These are phyloP conservation scores for Boletus vinaceobasis DNA, from an alignment of 768 basidiomycete genomes.

Conservation along the genomic window DNA sequence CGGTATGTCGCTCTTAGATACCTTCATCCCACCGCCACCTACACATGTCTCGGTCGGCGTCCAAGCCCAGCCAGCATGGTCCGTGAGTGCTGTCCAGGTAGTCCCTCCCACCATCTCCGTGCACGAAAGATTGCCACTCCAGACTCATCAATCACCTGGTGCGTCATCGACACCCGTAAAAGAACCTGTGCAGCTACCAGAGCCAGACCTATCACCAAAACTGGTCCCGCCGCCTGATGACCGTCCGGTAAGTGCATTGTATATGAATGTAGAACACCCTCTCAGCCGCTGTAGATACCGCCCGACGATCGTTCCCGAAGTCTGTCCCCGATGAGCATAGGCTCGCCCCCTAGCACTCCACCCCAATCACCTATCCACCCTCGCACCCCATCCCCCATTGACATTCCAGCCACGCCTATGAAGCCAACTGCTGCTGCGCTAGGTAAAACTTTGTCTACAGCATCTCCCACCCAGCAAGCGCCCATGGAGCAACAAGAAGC, in stretches of 20 bases:
- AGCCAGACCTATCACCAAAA: conserved; percentile 10
- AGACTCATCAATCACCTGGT: conserved; percentile 1
- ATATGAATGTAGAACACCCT: neutral
- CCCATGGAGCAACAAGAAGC: conserved; percentile 14
- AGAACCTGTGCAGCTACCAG: conserved; percentile 1
- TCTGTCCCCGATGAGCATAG: conserved; percentile 62
- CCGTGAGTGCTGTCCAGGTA: conserved; percentile 40
- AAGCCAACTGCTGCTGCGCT: conserved; percentile 1
- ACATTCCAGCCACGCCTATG: conserved; percentile 2
- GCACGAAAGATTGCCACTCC: conserved; percentile 6
- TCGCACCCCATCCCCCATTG: conserved; percentile 1
- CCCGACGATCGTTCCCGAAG: conserved; percentile 39
- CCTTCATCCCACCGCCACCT: conserved; percentile 17
- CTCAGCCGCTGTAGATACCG: conserved; percentile 33
- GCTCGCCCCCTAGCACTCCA: conserved; percentile 43
- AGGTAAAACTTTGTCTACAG: conserved; percentile 10
- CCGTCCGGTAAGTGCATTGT: conserved; percentile 19
- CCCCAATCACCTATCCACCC: conserved; percentile 20
- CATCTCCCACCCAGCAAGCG: conserved; percentile 17
- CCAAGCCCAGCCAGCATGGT: conserved; percentile 39
- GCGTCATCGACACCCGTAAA: conserved; percentile 14
- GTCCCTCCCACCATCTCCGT: conserved; percentile 16
- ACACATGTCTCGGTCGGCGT: conserved; percentile 43
- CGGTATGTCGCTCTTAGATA: conserved; percentile 31
- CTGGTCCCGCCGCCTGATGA: conserved; percentile 15